These are phyloP conservation scores for Hemileia vastatrix DNA, from an alignment of 1,284 basidiomycete species.

Conservation along the genomic window DNA sequence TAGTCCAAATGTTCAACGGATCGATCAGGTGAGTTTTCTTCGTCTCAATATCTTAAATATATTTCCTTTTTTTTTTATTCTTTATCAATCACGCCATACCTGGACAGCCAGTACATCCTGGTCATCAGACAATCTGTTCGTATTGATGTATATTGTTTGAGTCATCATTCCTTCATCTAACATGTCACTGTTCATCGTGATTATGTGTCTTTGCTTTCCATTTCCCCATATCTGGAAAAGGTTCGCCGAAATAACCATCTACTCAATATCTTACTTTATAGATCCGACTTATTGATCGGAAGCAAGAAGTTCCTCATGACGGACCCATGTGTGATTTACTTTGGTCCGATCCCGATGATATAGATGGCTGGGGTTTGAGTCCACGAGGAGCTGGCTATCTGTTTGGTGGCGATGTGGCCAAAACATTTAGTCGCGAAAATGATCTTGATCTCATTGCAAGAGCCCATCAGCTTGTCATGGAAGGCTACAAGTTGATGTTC, in stretches of 20 bases:
- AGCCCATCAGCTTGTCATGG: constrained; percentile 96
- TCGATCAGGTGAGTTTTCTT: constrained; percentile 24
- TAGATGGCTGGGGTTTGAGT: constrained; percentile 89
- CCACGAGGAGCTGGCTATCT: constrained; percentile 91
- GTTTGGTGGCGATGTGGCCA: constrained; percentile 86
- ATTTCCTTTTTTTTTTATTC: neutral
- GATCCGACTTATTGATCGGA: constrained; percentile 90
- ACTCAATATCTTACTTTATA: constrained; percentile 42
- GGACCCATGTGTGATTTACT: constrained; percentile 97
- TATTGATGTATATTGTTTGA: neutral
- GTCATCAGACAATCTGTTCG: too few relatives aligned
- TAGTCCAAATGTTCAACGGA: constrained; percentile 48
- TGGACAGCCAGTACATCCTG: too few relatives aligned
- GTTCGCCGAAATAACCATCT: neutral
- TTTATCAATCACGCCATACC: too few relatives aligned
- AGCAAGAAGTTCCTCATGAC: constrained; percentile 99
- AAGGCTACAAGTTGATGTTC: constrained; percentile 98
- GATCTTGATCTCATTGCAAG: constrained; percentile 88
- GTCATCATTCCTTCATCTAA: neutral
- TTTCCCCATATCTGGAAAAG: neutral
- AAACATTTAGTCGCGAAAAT: constrained; percentile 79
- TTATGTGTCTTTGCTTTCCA: neutral
- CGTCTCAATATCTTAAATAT: neutral
- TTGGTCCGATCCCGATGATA: constrained; percentile 98
- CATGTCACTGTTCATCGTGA: neutral